Percentiles rank a stretch among this genome's conserved stretches.
Conservation (phyloP, 1,284 basidiomycete genomes). For the Salmacisia buchloeana region DNA sequence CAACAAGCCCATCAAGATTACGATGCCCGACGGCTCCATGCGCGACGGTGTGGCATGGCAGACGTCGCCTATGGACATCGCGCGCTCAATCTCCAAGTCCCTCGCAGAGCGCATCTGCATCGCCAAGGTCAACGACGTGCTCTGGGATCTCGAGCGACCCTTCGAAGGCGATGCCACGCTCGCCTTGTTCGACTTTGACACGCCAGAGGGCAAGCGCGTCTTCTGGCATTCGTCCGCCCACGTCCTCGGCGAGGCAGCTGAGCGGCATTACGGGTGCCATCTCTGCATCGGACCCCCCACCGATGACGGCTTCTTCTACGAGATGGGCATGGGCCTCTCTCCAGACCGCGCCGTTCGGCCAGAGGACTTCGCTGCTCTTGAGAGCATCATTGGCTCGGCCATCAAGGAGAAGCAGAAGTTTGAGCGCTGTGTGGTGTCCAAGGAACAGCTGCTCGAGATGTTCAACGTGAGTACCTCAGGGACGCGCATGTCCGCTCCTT, state of each 20-base stretch:
- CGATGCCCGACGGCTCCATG: constrained; percentile 78
- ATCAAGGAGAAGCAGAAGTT: constrained; percentile 98
- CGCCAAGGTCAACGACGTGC: constrained; percentile 80
- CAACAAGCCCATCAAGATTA: constrained; percentile 73
- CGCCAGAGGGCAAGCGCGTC: constrained; percentile 76
- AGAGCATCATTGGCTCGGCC: constrained; percentile 78
- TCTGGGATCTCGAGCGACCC: constrained; percentile 94
- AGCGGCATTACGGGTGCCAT: constrained; percentile 94
- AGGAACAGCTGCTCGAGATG: constrained; percentile 93
- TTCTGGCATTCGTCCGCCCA: constrained; percentile 99
- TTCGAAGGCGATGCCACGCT: constrained; percentile 76
- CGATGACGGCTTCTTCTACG: constrained; percentile 99
- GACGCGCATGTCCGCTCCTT: too few relatives aligned
- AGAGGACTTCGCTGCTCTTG: constrained; percentile 79
- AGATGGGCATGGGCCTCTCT: constrained; percentile 64
- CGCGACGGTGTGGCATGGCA: constrained; percentile 85
- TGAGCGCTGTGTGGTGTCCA: constrained; percentile 85
- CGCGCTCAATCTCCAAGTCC: constrained; percentile 78
- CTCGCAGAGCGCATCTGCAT: constrained; percentile 87
- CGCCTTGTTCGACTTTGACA: constrained; percentile 87
- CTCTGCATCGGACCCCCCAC: constrained; percentile 95
- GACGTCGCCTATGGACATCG: constrained; percentile 90
- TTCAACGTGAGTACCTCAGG: constrained; percentile 66
- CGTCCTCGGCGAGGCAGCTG: constrained; percentile 94
- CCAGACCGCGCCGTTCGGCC: constrained; percentile 47